These are phyloP conservation scores for Globisporangium echinulatum DNA, from an alignment of 352 stramenopile genomes.

Conservation along the genomic window DNA sequence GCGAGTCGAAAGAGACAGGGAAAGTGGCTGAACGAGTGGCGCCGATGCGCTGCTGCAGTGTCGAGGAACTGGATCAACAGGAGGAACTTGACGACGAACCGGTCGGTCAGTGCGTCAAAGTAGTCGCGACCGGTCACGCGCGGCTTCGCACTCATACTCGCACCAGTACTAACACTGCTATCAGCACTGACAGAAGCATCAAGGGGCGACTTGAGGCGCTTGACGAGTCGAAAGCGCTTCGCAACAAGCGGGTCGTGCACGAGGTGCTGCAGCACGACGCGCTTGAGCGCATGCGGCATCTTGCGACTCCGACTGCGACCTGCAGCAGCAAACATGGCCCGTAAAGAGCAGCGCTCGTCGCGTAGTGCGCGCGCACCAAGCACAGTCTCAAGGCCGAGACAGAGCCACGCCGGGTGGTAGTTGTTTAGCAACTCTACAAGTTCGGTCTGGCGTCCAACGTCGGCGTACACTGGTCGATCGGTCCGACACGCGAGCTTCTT, in stretches of 20 bases:
- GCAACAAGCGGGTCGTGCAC: constrained; percentile 59
- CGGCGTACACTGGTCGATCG: constrained; percentile 87
- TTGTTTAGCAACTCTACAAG: constrained; percentile 84
- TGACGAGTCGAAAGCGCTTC: constrained; percentile 55
- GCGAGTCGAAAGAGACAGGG: constrained; percentile 86
- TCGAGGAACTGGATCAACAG: constrained; percentile 93
- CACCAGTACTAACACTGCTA: not conserved
- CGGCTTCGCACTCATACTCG: constrained; percentile 47
- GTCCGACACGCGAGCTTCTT: constrained; percentile 76
- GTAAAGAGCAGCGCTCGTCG: constrained; percentile 51
- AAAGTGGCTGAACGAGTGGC: constrained; percentile 77
- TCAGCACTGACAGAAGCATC: constrained; percentile 35
- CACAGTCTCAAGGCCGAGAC: constrained; percentile 85
- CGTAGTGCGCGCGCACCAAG: constrained; percentile 53
- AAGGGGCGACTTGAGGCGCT: constrained; percentile 59
- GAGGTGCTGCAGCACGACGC: constrained; percentile 61
- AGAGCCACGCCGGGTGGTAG: constrained; percentile 90
- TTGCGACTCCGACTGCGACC: constrained; percentile 11
- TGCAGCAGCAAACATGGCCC: constrained; percentile 31
- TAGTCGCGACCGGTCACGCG: constrained; percentile 72
- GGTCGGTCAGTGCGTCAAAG: constrained; percentile 79
- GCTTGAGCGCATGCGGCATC: constrained; percentile 49
- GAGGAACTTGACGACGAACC: constrained; percentile 89
- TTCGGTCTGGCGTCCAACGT: constrained; percentile 86
- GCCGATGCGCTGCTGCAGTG: constrained; percentile 57